Percentiles rank a stretch among this genome's conserved stretches.
phyloP scores from a whole-genome alignment of 495 filamentous ascomycete species.

The Astrothelium macrocarpum region DNA sequence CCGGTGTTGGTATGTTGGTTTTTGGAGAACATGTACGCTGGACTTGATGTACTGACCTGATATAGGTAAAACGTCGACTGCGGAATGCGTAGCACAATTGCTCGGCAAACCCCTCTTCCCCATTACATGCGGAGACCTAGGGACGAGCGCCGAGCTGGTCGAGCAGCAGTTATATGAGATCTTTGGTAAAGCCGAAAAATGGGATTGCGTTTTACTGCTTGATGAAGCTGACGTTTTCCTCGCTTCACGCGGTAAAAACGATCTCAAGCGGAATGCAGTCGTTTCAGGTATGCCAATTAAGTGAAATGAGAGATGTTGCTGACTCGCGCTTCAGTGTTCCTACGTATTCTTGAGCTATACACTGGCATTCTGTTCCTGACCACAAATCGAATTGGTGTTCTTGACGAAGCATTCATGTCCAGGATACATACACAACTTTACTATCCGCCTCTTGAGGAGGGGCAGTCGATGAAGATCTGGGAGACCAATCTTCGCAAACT shows the following conservation, averaged over 20 bases:
- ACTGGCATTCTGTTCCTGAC: constrained; percentile 59
- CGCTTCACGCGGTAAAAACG: constrained; percentile 28
- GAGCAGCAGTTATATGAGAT: constrained; percentile 70
- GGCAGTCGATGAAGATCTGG: neutral
- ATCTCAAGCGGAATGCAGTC: constrained; percentile 34
- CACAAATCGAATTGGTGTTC: constrained; percentile 43
- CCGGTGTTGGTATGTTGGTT: neutral
- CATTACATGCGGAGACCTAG: neutral
- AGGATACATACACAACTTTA: constrained; percentile 38
- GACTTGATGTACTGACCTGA: neutral
- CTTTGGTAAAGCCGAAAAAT: constrained; percentile 71
- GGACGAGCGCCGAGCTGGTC: constrained; percentile 27
- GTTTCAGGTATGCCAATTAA: constrained; percentile 18
- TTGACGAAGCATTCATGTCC: constrained; percentile 38
- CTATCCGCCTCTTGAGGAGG: constrained; percentile 25
- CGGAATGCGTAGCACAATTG: neutral
- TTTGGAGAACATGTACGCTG: neutral
- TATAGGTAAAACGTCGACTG: neutral
- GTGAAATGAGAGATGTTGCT: neutral
- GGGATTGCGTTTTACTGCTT: constrained; percentile 53
- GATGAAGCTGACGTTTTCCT: constrained; percentile 38
- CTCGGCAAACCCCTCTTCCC: neutral
- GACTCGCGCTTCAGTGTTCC: constrained; percentile 26
- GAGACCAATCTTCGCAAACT: neutral
- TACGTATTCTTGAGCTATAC: constrained; percentile 52